Conservation (phyloP, 148 eudicot genomes). For the Nepenthes mirabilis region DNA sequence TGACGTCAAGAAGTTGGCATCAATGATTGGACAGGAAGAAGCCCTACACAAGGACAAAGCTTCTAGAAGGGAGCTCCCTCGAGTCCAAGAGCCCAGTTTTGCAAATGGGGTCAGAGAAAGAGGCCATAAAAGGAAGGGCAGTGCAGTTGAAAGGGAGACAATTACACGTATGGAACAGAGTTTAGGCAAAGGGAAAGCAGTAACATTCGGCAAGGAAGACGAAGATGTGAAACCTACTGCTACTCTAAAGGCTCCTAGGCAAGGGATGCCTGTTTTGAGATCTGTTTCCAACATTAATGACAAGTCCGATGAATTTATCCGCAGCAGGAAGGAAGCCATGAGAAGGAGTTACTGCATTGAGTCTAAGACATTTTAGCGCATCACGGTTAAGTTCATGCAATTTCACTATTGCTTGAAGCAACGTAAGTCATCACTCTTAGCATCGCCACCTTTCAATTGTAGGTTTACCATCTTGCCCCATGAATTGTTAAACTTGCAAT, state of each 20-base stretch:
- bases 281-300: conserved; percentile 13
- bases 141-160: conserved; percentile 2
- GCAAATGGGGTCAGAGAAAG: background rate
- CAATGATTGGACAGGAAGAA: too few relatives aligned
- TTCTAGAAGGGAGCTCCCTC: background rate
- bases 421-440: too few relatives aligned
- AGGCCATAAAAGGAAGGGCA: background rate
- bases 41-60: background rate
- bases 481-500: too few relatives aligned
- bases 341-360: conserved; percentile 5
- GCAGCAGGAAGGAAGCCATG: conserved; percentile 13
- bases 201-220: background rate
- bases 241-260: background rate
- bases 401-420: too few relatives aligned
- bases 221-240: conserved; percentile 1
- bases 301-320: conserved; percentile 12
- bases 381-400: background rate
- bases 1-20: background rate
- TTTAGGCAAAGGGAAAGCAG: background rate
- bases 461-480: too few relatives aligned
- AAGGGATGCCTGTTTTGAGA: background rate
- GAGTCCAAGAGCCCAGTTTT: background rate
- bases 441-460: too few relatives aligned
- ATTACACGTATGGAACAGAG: too few relatives aligned
- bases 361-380: conserved; percentile 1